These are phyloP conservation scores for Chaetothyriales sp. DNA, from an alignment of 2,329 filamentous ascomycete genomes.

Conservation along the genomic window DNA sequence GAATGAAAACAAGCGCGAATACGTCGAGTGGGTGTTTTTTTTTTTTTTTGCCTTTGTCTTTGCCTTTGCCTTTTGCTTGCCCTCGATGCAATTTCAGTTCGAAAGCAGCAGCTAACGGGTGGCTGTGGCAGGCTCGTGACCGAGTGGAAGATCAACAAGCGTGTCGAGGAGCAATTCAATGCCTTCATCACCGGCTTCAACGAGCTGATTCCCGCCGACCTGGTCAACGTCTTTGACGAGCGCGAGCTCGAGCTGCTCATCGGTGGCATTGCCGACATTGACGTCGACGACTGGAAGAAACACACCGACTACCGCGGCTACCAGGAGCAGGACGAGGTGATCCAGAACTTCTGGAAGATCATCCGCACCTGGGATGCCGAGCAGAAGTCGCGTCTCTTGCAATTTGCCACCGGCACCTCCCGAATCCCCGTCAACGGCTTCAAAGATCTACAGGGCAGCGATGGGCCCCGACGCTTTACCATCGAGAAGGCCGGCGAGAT, in stretches of 20 bases:
- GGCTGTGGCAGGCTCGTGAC: conserved; percentile 78
- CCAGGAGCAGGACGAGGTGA: conserved; percentile 92
- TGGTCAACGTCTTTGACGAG: conserved; percentile 98
- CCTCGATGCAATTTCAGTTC: neutral
- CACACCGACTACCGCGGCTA: conserved; percentile 98
- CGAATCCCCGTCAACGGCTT: conserved; percentile 98
- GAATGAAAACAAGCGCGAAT: conserved; percentile 98
- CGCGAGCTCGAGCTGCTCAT: conserved; percentile 92
- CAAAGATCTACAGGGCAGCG: conserved; percentile 95
- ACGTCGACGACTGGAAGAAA: conserved; percentile 99
- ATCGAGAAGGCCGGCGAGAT: conserved; percentile 96
- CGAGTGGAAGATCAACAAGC: conserved; percentile 98
- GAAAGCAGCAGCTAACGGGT: conserved; percentile 4
- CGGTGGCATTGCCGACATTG: conserved; percentile 98
- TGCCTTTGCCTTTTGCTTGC: no score
- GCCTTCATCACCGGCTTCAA: conserved; percentile 96
- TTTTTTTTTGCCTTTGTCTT: neutral
- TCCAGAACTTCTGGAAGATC: conserved; percentile 95
- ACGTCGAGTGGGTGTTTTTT: conserved; percentile 80
- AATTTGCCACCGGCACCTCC: conserved; percentile 94
- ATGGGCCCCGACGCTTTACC: conserved; percentile 87
- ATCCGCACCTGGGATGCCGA: conserved; percentile 95
- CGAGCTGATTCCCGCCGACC: conserved; percentile 87
- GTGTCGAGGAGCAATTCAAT: conserved; percentile 95
- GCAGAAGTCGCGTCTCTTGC: conserved; percentile 88